A percentile compares a stretch with the other conserved stretches of the same genome.
phyloP scores from a whole-genome alignment of 2,329 filamentous ascomycete genomes.

The Colletotrichum sp. region DNA sequence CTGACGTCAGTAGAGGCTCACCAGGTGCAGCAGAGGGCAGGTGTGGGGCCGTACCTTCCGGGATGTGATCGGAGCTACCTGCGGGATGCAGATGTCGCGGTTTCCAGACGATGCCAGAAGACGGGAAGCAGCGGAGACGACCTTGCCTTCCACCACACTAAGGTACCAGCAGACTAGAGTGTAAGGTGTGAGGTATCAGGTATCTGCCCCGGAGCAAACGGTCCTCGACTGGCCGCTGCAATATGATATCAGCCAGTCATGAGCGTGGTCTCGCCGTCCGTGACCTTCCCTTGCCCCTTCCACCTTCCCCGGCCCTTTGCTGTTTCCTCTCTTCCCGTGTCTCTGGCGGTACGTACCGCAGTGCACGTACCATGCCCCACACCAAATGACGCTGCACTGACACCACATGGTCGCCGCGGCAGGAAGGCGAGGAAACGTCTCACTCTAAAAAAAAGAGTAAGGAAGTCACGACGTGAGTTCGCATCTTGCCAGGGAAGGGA shows the following conservation, averaged over 20 bases:
- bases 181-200: neutral
- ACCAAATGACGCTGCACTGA: conserved; percentile 15
- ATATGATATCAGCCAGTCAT: neutral
- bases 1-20: conserved; percentile 15
- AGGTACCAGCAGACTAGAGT: neutral
- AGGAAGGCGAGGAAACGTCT: neutral
- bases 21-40: neutral
- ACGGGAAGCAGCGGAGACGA: conserved; percentile 1
- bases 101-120: conserved; percentile 17
- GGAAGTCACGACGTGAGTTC: neutral
- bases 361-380: neutral
- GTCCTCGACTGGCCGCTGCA: neutral
- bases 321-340: neutral
- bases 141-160: neutral
- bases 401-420: neutral
- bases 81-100: neutral
- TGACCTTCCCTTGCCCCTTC: neutral
- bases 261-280: neutral
- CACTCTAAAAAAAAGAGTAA: neutral
- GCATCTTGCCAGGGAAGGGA: neutral
- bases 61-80: conserved; percentile 4
- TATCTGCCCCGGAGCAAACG: conserved; percentile 10
- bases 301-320: neutral
- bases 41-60: neutral
- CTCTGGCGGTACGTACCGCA: neutral